Base-by-base conservation (phyloP, 164 flowering plant species). In the Litsea cubeba region DNA sequence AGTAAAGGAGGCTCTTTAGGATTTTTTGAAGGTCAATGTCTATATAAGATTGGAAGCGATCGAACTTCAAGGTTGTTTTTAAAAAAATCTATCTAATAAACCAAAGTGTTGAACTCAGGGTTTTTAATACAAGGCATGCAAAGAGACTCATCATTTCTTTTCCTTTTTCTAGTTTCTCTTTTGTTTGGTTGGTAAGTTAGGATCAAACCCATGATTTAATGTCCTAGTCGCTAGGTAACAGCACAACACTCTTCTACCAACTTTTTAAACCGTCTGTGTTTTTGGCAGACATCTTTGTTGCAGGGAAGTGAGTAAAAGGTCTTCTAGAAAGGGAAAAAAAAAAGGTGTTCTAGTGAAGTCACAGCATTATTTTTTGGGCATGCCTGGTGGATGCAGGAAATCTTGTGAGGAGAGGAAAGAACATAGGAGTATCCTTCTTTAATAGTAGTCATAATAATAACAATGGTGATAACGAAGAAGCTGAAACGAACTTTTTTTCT, bases 361-460 rank as follows among this genome's bases (percentile, higher is more conserved):
- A n/a, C 20, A 40, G 10, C 35, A 30, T 30, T 40, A 40, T 40
- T 40, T 71, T 71, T 24, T 32, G 28, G 58, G 15, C 26, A 28
- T 66, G 23, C 76, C 76, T 72, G 73, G 74, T 78, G 78, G 14
- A 68, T 70, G 72, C n/a, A 12, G 80, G 82, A 67, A 81, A 77
- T 79, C 86, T 80, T 84, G 81, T 74, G 77, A 78, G 50, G 64
- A 80, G 83, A 76, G 86, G 75, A 83, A 81, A 76, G 80, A 81
- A 84, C 80, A 71, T 75, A 75, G 68, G 62, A 65, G 72, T 51
- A 69, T 20, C 50, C 74, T 69, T 40, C 46, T 40, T 50, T 73
- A 40, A 5, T 30, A 30, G 32, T 71, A 23, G 75, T 60, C 68
- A 58, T 30, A 30, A 30, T 30, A 30, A 4, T 30, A 30, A 3